Conservation (phyloP, 805 yeast species). For the Yarrowia osloensis region DNA sequence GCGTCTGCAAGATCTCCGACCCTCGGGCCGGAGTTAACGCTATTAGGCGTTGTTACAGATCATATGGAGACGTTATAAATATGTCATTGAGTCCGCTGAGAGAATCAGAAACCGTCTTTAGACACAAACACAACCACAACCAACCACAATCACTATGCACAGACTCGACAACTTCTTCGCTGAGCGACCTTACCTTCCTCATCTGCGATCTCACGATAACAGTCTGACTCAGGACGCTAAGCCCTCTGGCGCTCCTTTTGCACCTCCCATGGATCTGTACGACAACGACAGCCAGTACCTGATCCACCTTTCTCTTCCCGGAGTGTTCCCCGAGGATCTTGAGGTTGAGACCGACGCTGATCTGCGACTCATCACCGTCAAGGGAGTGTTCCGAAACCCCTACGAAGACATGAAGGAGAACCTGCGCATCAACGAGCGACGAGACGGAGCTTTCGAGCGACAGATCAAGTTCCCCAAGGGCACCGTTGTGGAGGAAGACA, state of each 20-base stretch:
- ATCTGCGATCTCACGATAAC: conserved; percentile 21
- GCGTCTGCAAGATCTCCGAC: background rate
- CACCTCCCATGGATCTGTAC: conserved; percentile 62
- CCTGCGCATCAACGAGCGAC: conserved; percentile 54
- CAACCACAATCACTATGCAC: background rate
- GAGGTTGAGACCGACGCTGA: conserved; percentile 62
- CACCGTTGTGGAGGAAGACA: conserved; percentile 56
- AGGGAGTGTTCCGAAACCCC: conserved; percentile 44
- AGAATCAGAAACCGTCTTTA: background rate
- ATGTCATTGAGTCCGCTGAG: background rate
- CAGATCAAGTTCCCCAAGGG: conserved; percentile 56
- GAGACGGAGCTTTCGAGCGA: conserved; percentile 60
- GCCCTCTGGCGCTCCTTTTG: conserved; percentile 41
- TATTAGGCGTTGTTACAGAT: background rate
- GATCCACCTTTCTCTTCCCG: conserved; percentile 58
- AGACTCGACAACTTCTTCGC: conserved; percentile 19
- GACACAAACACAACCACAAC: background rate
- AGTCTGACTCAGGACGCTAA: conserved; percentile 22
- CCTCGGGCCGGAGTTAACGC: background rate
- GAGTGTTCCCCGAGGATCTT: conserved; percentile 55
- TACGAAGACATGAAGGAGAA: conserved; percentile 45
- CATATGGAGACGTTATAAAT: background rate
- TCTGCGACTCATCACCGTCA: conserved; percentile 54
- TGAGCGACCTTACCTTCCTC: conserved; percentile 22
- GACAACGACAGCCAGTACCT: conserved; percentile 51